Evolutionary conservation across 257 asterid genomes (phyloP).

Genomic region (Capsicum chinense): DNA sequence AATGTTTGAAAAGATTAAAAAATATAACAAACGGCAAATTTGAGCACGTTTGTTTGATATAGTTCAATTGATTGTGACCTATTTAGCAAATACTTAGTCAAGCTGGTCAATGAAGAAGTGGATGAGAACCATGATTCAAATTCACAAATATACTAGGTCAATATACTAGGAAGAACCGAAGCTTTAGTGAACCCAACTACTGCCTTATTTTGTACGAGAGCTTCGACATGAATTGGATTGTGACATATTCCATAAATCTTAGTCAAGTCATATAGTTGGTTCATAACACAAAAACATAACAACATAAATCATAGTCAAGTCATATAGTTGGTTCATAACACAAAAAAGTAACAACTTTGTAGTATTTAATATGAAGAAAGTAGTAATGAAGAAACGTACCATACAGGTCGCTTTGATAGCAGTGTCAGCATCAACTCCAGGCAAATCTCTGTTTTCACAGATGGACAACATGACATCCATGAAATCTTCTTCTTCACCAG

Average conservation of each 20-base stretch:
- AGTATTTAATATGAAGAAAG: neutral
- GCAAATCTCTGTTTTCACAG: neutral
- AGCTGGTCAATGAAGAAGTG: too few relatives aligned
- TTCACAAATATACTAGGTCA: too few relatives aligned
- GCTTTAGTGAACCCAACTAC: too few relatives aligned
- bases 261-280: too few relatives aligned
- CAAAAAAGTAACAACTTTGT: neutral
- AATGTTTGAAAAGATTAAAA: too few relatives aligned
- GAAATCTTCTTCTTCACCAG: slow-evolving; percentile 32
- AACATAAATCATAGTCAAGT: too few relatives aligned
- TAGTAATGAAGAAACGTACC: slow-evolving; percentile 27
- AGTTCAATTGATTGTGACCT: neutral
- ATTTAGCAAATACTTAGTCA: neutral
- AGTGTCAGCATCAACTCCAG: slow-evolving; percentile 36
- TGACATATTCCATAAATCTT: too few relatives aligned
- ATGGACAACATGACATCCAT: slow-evolving; percentile 41
- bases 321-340: neutral
- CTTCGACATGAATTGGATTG: too few relatives aligned
- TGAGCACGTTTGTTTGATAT: neutral
- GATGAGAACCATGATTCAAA: too few relatives aligned
- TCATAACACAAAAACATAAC: too few relatives aligned
- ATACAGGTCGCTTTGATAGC: slow-evolving; percentile 41
- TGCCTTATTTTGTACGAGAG: too few relatives aligned
- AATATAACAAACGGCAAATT: neutral
- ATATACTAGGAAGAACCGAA: too few relatives aligned